Evolutionary conservation across 495 filamentous ascomycete species (phyloP).

Genomic region (Annulohypoxylon moriforme): DNA sequence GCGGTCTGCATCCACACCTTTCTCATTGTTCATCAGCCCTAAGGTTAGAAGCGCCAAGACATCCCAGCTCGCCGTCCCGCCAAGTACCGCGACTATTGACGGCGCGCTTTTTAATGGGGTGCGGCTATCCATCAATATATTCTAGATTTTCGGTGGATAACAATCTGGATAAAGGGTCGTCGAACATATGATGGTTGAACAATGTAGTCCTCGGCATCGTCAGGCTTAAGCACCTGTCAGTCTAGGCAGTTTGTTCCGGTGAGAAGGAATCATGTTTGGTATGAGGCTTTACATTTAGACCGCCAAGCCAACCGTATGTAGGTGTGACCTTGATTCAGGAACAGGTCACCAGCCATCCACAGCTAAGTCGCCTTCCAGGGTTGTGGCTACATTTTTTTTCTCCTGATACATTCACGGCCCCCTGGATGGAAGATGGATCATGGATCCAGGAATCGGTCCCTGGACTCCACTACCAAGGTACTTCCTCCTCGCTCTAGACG

Average conservation of each 20-base stretch:
- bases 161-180: constrained; percentile 15
- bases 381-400: constrained; percentile 12
- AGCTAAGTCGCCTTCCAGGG: constrained; percentile 4
- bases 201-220: constrained; percentile 16
- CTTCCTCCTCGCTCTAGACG: constrained; percentile 18
- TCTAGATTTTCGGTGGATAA: constrained; percentile 35
- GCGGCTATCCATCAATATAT: constrained; percentile 8
- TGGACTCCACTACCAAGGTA: constrained; percentile 11
- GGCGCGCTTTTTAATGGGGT: constrained; percentile 26
- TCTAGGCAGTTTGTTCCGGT: constrained; percentile 10
- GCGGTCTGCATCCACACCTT: constrained; percentile 14
- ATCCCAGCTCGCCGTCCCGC: constrained; percentile 19
- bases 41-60: constrained; percentile 29
- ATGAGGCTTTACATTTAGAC: constrained; percentile 11
- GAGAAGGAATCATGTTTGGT: constrained; percentile 17
- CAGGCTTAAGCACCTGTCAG: constrained; percentile 6
- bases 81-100: constrained; percentile 26
- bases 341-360: constrained; percentile 32
- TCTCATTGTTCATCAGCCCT: constrained; percentile 40
- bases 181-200: constrained; percentile 12
- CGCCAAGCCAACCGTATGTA: constrained; percentile 14
- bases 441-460: constrained; percentile 28
- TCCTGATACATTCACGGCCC: constrained; percentile 41
- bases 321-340: constrained; percentile 33
- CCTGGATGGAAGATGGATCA: constrained; percentile 36